phyloP scores from a whole-genome alignment of 805 yeast genomes.

The Lachancea sp. region DNA sequence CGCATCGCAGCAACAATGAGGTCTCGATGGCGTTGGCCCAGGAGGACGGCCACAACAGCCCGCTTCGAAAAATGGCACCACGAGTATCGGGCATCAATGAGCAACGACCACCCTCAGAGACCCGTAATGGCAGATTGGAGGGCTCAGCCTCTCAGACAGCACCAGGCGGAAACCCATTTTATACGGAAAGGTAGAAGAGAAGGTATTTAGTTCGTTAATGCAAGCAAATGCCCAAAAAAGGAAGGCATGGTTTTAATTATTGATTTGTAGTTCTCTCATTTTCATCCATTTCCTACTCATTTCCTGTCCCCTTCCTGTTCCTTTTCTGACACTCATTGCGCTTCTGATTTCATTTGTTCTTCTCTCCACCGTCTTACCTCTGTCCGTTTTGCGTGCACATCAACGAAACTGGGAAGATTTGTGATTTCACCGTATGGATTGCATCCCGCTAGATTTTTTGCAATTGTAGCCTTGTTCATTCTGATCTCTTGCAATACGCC shows the following conservation, averaged over 20 bases:
- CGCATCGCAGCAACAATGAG: slow-evolving; percentile 1
- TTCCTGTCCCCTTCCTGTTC: too few relatives aligned
- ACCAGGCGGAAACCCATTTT: neutral
- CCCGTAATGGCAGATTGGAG: neutral
- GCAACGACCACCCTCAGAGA: slow-evolving; percentile 4
- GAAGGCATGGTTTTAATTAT: neutral
- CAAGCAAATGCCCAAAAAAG: neutral
- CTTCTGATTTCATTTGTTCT: slow-evolving; percentile 2
- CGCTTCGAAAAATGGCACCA: slow-evolving; percentile 2
- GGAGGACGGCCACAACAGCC: neutral
- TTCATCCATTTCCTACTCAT: too few relatives aligned
- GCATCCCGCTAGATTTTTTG: slow-evolving; percentile 24
- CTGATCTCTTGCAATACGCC: slow-evolving; percentile 27
- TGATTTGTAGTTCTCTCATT: too few relatives aligned
- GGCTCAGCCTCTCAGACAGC: neutral
- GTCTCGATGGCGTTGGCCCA: neutral
- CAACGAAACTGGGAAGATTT: slow-evolving; percentile 26
- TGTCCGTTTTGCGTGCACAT: slow-evolving; percentile 22
- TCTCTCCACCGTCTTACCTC: slow-evolving; percentile 16
- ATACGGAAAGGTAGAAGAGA: slow-evolving; percentile 3
- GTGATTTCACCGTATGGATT: slow-evolving; percentile 28
- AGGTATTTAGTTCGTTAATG: neutral
- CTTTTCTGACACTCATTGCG: too few relatives aligned
- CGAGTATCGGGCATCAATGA: neutral
- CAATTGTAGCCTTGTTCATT: slow-evolving; percentile 27